Evolutionary conservation across 2,329 filamentous ascomycete genomes (phyloP).

Genomic region (Alternaria sp.): DNA sequence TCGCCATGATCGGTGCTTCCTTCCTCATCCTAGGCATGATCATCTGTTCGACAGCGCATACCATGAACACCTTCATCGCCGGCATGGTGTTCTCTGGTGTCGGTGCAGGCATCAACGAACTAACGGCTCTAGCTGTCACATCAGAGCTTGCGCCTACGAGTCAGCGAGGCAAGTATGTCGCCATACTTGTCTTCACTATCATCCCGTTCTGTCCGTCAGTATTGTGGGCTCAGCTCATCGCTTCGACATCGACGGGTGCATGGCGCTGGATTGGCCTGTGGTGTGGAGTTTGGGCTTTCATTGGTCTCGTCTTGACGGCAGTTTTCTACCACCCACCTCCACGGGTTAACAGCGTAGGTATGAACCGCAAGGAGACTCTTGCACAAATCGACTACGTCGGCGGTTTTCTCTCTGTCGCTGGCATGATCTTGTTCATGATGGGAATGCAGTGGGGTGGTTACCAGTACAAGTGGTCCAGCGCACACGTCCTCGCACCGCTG

Average conservation of each 20-base stretch:
- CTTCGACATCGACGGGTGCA: slow-evolving; percentile 47
- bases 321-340: slow-evolving; percentile 55
- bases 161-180: slow-evolving; percentile 70
- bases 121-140: slow-evolving; percentile 72
- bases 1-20: slow-evolving; percentile 36
- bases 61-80: slow-evolving; percentile 38
- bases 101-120: slow-evolving; percentile 72
- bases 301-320: slow-evolving; percentile 60
- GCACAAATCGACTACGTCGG: slow-evolving; percentile 41
- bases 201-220: slow-evolving; percentile 69
- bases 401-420: slow-evolving; percentile 33
- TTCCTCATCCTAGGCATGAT: slow-evolving; percentile 50
- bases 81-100: slow-evolving; percentile 64
- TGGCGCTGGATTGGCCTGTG: slow-evolving; percentile 66
- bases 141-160: slow-evolving; percentile 71
- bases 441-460: slow-evolving; percentile 58
- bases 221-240: slow-evolving; percentile 67
- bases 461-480: slow-evolving; percentile 63
- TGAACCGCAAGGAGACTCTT: slow-evolving; percentile 36
- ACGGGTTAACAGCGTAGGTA: slow-evolving; percentile 45
- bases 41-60: slow-evolving; percentile 35
- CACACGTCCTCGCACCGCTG: slow-evolving; percentile 63
- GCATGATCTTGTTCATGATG: slow-evolving; percentile 42
- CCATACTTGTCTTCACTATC: slow-evolving; percentile 67
- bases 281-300: slow-evolving; percentile 60